Percentiles rank a stretch among this genome's conserved stretches.
Evolutionary conservation across 495 filamentous ascomycete genomes (phyloP).

Genomic region (Zalerion maritima): DNA sequence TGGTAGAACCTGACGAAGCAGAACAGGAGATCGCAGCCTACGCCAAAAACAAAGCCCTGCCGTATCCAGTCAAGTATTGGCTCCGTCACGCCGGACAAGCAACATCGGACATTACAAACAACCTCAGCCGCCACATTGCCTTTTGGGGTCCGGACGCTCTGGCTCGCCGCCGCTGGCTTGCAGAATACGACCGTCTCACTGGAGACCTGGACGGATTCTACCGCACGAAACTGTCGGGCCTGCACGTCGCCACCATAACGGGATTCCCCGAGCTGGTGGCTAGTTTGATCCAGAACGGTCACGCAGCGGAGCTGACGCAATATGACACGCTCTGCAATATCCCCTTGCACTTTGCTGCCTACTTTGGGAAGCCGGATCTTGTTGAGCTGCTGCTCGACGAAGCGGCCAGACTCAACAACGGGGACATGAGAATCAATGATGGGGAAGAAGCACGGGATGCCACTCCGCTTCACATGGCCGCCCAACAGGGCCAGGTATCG

Average conservation of each 20-base stretch:
- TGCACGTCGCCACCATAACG: constrained; percentile 16
- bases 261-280: constrained; percentile 17
- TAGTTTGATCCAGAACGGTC: constrained; percentile 14
- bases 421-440: too few species aligned
- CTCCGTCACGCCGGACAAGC: constrained; percentile 22
- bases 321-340: constrained; percentile 13
- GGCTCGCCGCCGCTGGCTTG: constrained; percentile 20
- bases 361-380: constrained; percentile 17
- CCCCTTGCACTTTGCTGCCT: constrained; percentile 21
- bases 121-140: constrained; percentile 16
- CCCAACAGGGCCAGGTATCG: constrained; percentile 15
- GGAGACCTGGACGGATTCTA: constrained; percentile 11
- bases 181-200: constrained; percentile 15
- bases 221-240: constrained; percentile 11
- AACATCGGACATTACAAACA: constrained; percentile 21
- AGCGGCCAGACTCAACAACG: too few species aligned
- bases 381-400: constrained; percentile 20
- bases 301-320: constrained; percentile 15
- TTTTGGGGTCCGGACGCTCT: constrained; percentile 20
- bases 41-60: neutral
- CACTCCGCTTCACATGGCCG: constrained; percentile 23
- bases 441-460: constrained; percentile 11
- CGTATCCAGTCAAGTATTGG: constrained; percentile 24
- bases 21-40: neutral
- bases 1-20: constrained; percentile 7